These are phyloP conservation scores for Pilobolus umbonatus DNA, from an alignment of 192 early-diverging fungal species.

Conservation along the genomic window DNA sequence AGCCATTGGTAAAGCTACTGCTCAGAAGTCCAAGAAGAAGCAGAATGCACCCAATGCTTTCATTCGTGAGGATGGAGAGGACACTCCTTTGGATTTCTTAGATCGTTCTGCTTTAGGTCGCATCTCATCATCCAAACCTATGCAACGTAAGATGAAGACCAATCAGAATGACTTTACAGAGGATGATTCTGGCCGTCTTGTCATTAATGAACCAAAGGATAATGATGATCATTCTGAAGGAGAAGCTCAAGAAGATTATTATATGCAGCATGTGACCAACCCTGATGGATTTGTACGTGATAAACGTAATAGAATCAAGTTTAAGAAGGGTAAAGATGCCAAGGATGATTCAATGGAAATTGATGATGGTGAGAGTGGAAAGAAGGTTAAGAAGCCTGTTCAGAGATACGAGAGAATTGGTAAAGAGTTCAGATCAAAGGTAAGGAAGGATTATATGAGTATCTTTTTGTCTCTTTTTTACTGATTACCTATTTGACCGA, in stretches of 20 bases:
- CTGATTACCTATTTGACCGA: conserved; percentile 19
- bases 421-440: conserved; percentile 78
- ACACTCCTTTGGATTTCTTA: conserved; percentile 84
- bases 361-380: conserved; percentile 51
- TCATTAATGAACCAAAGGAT: conserved; percentile 65
- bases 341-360: conserved; percentile 57
- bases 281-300: conserved; percentile 85
- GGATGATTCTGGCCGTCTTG: conserved; percentile 70
- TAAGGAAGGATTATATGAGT: conserved; percentile 11
- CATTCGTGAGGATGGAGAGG: conserved; percentile 66
- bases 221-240: conserved; percentile 38
- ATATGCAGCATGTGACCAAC: conserved; percentile 72
- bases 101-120: conserved; percentile 69
- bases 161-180: conserved; percentile 47
- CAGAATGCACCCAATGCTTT: conserved; percentile 37
- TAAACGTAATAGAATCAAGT: conserved; percentile 82
- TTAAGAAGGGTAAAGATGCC: conserved; percentile 67
- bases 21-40: conserved; percentile 32
- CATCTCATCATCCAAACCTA: conserved; percentile 35
- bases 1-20: neutral
- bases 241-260: conserved; percentile 70
- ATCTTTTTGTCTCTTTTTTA: neutral
- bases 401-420: conserved; percentile 45
- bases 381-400: conserved; percentile 30
- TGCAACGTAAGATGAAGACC: conserved; percentile 12